These are phyloP conservation scores for Metschnikowia dekortorum DNA, from an alignment of 805 yeast genomes.

Conservation along the genomic window DNA sequence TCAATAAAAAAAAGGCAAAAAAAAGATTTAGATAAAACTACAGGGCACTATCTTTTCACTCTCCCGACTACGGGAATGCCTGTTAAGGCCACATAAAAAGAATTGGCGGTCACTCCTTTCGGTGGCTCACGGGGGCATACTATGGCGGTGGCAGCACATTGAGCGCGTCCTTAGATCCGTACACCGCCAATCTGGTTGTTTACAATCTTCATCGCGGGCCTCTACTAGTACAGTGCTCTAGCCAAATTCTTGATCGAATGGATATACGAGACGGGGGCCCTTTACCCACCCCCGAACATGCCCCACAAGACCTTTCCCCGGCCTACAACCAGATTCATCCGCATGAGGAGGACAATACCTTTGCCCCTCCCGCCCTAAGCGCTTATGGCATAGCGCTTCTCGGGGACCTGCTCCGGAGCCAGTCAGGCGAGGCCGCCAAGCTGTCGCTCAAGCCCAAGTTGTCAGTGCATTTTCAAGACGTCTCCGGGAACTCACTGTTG, in stretches of 20 bases:
- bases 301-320: neutral
- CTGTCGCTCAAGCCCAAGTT: conserved; percentile 26
- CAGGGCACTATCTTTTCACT: too few relatives aligned
- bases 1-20: too few relatives aligned
- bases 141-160: too few relatives aligned
- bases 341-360: conserved; percentile 46
- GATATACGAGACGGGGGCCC: conserved; percentile 8
- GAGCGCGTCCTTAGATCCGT: neutral
- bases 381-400: conserved; percentile 53
- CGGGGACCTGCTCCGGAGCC: conserved; percentile 21
- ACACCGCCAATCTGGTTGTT: conserved; percentile 2
- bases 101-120: too few relatives aligned
- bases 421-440: conserved; percentile 12
- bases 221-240: neutral
- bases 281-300: neutral
- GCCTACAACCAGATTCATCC: neutral
- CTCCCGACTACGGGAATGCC: too few relatives aligned
- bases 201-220: conserved; percentile 6
- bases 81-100: too few relatives aligned
- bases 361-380: conserved; percentile 57
- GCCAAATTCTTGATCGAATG: conserved; percentile 9
- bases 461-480: conserved; percentile 28
- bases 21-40: too few relatives aligned
- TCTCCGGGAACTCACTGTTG: neutral
- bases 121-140: too few relatives aligned